Evolutionary conservation across 1,284 basidiomycete genomes (phyloP), one percentile per base, ranked within the genome.

Genomic region (Trichosporon sp.): DNA sequence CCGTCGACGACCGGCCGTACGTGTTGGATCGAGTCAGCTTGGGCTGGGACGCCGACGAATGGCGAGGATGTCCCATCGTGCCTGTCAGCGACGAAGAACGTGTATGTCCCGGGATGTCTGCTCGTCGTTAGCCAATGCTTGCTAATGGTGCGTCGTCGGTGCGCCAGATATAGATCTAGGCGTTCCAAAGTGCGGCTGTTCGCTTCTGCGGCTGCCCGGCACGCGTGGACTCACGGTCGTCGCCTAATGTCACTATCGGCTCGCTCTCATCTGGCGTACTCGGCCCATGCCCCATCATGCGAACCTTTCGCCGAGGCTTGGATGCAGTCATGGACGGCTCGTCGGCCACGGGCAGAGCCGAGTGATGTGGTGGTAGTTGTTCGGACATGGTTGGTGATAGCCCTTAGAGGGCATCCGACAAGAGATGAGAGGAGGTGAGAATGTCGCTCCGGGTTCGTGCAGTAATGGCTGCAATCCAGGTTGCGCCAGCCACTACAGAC

Each of bases 1-100:
- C 32, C 2, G 59, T 63, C 32, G 59, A 63, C 31, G 59, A 35
- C 31, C 66, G 70, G 56, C 54, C 65, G n/a, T 71, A 48, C n/a
- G 64, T 65, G 38, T 21, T 65, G 38, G 16, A 43, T 6, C 59
- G 59, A 37, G 59, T n/a, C 59, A 65, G 64, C 38, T 65, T 43
- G 12, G 64, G 37, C 32, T 65, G 59, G 4, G 59, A n/a, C 6
- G 31, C 16, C 32, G 59, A 63, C 59, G 59, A 63, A 63, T 63
- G 59, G 31, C 59, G 59, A n/a, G 59, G 32, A 11, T 63, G 59
- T 14, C 32, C 59, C 32, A 32, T 12, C 7, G 59, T 37, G 59
- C 59, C 59, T n/a, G 59, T 63, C 59, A 63, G 14, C 59, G 59
- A 63, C 32, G 59, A 16, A n/a, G 59, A 63, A 37, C 59, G 59